Conservation (phyloP, 495 filamentous ascomycete genomes). For the Neurospora tetraspora region DNA sequence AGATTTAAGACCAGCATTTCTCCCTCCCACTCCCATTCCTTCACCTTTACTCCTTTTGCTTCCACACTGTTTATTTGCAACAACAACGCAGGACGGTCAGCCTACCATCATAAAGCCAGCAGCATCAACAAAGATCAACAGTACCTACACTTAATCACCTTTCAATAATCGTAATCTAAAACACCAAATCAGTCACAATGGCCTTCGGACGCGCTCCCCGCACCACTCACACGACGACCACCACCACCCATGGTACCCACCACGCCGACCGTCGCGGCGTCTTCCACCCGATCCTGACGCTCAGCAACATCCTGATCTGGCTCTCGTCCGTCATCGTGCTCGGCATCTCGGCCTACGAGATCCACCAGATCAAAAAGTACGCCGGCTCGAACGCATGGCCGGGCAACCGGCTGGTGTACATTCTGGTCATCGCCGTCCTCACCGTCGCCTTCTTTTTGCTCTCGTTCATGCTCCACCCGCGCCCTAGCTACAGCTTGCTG, state of each 20-base stretch:
- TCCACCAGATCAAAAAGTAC: constrained; percentile 9
- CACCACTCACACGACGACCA: background rate
- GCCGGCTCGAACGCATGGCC: constrained; percentile 20
- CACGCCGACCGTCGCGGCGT: background rate
- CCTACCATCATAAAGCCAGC: background rate
- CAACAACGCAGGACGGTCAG: background rate
- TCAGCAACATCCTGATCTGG: constrained; percentile 35
- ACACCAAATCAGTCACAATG: background rate
- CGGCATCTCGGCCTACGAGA: constrained; percentile 48
- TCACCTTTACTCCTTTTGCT: background rate
- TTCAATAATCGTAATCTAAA: background rate
- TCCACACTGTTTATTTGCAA: background rate
- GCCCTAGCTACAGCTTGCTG: constrained; percentile 36
- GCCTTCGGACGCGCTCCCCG: background rate
- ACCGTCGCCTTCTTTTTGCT: constrained; percentile 50
- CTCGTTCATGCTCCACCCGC: constrained; percentile 44
- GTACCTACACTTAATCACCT: background rate
- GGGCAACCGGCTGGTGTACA: constrained; percentile 41
- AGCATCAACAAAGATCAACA: background rate
- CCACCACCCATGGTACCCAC: background rate
- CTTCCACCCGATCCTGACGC: constrained; percentile 16
- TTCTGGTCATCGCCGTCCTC: constrained; percentile 46
- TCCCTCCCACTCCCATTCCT: background rate
- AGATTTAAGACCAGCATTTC: background rate
- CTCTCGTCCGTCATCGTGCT: constrained; percentile 50